Evolutionary conservation across 2,329 filamentous ascomycete genomes (phyloP).

Genomic region (Epichloe baconii): DNA sequence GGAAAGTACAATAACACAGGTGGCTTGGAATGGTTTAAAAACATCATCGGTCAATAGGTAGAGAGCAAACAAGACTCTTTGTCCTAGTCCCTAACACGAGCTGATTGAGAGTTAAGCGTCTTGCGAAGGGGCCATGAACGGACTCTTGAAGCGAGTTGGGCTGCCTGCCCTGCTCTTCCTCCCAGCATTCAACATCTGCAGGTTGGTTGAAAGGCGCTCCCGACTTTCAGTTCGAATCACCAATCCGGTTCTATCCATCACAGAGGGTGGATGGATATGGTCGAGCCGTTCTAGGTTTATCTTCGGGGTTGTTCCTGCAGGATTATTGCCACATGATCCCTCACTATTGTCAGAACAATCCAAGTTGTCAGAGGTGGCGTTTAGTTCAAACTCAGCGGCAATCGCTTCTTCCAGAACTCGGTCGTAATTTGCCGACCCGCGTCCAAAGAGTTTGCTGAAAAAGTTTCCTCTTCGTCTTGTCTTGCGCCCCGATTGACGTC

Average conservation of each 20-base stretch:
- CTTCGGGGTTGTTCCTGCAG: constrained; percentile 56
- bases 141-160: constrained; percentile 46
- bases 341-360: constrained; percentile 51
- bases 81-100: background rate
- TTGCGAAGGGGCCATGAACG: constrained; percentile 36
- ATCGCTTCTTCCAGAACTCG: constrained; percentile 73
- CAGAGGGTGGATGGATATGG: constrained; percentile 26
- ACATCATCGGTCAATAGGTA: background rate
- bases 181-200: constrained; percentile 41
- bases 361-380: constrained; percentile 50
- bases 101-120: constrained; percentile 20
- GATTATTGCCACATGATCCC: constrained; percentile 42
- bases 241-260: constrained; percentile 56
- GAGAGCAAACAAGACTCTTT: background rate
- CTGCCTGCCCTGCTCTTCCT: constrained; percentile 44
- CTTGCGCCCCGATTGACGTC: constrained; percentile 18
- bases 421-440: constrained; percentile 53
- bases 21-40: background rate
- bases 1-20: background rate
- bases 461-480: constrained; percentile 38
- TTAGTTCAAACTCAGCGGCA: constrained; percentile 65
- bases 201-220: constrained; percentile 53
- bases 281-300: constrained; percentile 41
- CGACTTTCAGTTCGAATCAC: constrained; percentile 75
- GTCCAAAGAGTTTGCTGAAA: constrained; percentile 53